Evolutionary conservation across 2,329 filamentous ascomycete genomes (phyloP).

Genomic region (Nectriaceae sp.): DNA sequence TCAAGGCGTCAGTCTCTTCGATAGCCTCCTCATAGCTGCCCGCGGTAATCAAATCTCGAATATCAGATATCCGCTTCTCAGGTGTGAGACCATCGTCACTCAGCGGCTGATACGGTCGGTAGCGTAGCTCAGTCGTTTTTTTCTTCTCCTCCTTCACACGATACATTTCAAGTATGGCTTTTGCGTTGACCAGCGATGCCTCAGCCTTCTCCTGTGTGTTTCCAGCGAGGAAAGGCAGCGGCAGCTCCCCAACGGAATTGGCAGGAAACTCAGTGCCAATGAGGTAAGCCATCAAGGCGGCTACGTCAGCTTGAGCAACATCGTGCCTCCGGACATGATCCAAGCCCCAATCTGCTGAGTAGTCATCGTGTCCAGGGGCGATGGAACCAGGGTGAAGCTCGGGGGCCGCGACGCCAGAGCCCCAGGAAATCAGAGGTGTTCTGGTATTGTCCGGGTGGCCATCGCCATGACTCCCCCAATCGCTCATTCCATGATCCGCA

Average conservation of each 20-base stretch:
- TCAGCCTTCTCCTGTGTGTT: conserved; percentile 76
- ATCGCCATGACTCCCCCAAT: conserved; percentile 98
- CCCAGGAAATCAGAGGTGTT: conserved; percentile 91
- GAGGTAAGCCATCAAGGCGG: conserved; percentile 93
- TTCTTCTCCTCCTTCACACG: conserved; percentile 89
- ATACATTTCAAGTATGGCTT: conserved; percentile 93
- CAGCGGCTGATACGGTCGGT: conserved; percentile 73
- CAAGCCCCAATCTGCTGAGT: conserved; percentile 87
- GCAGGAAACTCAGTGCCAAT: conserved; percentile 87
- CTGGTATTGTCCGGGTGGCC: conserved; percentile 96
- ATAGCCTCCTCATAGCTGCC: conserved; percentile 77
- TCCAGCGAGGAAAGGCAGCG: conserved; percentile 77
- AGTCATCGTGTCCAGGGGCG: conserved; percentile 85
- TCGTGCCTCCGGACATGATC: conserved; percentile 83
- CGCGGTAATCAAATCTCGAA: conserved; percentile 66
- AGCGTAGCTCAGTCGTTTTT: conserved; percentile 72
- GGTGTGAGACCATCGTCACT: conserved; percentile 63
- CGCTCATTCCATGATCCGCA: conserved; percentile 98
- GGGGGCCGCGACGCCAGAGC: conserved; percentile 83
- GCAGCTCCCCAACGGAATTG: conserved; percentile 93
- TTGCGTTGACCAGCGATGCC: conserved; percentile 81
- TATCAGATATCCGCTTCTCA: conserved; percentile 66
- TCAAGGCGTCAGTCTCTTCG: conserved; percentile 72
- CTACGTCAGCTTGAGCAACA: conserved; percentile 90
- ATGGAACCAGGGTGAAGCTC: conserved; percentile 53